Conservation (phyloP, 495 filamentous ascomycete species). For the Penicillium samsonianum region DNA sequence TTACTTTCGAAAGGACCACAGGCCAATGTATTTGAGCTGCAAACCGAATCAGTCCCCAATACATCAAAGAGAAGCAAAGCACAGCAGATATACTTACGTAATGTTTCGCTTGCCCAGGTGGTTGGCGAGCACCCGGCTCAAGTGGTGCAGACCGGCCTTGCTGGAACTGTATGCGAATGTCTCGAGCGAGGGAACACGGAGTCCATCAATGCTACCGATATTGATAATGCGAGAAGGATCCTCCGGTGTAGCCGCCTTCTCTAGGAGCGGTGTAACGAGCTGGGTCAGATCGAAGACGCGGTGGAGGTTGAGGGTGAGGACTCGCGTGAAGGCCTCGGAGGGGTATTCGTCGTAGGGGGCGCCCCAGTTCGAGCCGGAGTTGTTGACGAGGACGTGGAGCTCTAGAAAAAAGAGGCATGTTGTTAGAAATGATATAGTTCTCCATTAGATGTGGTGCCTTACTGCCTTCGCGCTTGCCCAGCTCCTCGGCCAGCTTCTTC, state of each 20-base stretch:
- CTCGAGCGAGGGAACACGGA: conserved; percentile 65
- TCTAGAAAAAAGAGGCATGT: conserved; percentile 33
- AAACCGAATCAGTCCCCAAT: conserved; percentile 9
- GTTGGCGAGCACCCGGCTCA: conserved; percentile 69
- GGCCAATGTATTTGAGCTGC: conserved; percentile 63
- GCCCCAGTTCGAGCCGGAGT: conserved; percentile 74
- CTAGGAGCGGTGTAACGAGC: conserved; percentile 69
- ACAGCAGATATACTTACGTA: conserved; percentile 49
- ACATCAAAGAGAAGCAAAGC: neutral
- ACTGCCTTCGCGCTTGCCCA: conserved; percentile 63
- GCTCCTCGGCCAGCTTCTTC: conserved; percentile 61
- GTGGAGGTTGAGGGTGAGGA: conserved; percentile 78
- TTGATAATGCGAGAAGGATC: conserved; percentile 71
- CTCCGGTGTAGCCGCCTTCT: conserved; percentile 47
- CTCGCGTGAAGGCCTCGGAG: conserved; percentile 65
- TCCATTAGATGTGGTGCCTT: conserved; percentile 22
- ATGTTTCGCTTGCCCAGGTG: conserved; percentile 70
- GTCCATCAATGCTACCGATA: conserved; percentile 71
- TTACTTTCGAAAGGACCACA: conserved; percentile 81
- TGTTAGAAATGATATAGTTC: conserved; percentile 10
- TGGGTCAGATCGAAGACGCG: conserved; percentile 79
- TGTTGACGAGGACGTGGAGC: conserved; percentile 78
- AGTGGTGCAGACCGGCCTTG: conserved; percentile 74
- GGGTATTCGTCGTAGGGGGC: conserved; percentile 68
- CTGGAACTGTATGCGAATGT: conserved; percentile 75